A percentile compares a stretch with the other conserved stretches of the same genome.
These are phyloP conservation scores for Syzygium grande DNA, from an alignment of 345 rosid genomes.

Conservation along the genomic window DNA sequence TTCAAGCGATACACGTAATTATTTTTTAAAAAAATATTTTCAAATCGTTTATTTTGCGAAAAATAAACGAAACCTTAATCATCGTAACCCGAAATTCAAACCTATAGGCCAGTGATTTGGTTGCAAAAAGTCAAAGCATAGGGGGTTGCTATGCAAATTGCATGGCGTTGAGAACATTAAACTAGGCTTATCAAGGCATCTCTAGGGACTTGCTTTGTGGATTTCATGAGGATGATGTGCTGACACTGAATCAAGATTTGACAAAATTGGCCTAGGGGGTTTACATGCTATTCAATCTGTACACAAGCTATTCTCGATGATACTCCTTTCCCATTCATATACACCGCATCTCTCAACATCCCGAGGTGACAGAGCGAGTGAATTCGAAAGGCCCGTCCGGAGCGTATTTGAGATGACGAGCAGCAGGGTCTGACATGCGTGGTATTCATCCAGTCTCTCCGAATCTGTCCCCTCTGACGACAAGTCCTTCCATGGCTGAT, in stretches of 20 bases:
- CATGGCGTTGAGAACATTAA: background rate
- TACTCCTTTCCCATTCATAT: conserved; percentile 56
- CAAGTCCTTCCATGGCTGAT: conserved; percentile 54
- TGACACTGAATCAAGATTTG: background rate
- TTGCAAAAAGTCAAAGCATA: background rate
- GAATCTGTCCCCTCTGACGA: conserved; percentile 25
- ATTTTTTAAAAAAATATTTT: too few relatives aligned
- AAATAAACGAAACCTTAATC: too few relatives aligned
- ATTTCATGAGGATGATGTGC: background rate
- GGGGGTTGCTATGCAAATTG: background rate
- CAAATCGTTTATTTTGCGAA: too few relatives aligned
- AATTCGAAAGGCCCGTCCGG: conserved; percentile 25
- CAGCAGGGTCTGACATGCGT: conserved; percentile 54
- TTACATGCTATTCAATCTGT: background rate
- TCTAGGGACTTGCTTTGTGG: background rate
- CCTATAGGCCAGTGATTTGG: background rate
- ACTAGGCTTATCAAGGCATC: too few relatives aligned
- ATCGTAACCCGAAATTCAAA: background rate
- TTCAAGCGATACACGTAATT: too few relatives aligned
- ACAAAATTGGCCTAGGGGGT: background rate
- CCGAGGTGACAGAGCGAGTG: conserved; percentile 12
- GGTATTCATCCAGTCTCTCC: conserved; percentile 48
- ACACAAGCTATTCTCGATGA: conserved; percentile 9
- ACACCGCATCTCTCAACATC: conserved; percentile 28
- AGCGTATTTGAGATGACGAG: conserved; percentile 30